Conservation (phyloP, 495 filamentous ascomycete genomes). For the Polyplosphaeria fusca region DNA sequence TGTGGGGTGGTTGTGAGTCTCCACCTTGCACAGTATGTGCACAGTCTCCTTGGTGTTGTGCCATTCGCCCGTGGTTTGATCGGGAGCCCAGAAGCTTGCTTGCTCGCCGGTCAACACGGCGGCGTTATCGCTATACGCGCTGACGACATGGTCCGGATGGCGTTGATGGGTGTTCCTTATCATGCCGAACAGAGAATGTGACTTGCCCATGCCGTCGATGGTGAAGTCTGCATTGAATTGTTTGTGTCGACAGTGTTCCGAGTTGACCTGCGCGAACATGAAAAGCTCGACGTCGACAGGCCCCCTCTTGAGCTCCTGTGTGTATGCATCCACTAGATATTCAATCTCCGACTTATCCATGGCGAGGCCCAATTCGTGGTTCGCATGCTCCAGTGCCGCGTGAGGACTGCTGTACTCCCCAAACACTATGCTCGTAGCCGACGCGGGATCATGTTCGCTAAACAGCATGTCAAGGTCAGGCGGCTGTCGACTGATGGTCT, state of each 20-base stretch:
- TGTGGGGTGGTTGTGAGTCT: constrained; percentile 97
- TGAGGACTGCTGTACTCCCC: constrained; percentile 60
- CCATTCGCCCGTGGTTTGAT: constrained; percentile 82
- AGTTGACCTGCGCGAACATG: constrained; percentile 98
- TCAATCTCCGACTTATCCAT: constrained; percentile 87
- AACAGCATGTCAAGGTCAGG: constrained; percentile 77
- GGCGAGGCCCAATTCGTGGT: constrained; percentile 75
- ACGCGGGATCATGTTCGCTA: constrained; percentile 64
- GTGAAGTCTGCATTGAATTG: constrained; percentile 97
- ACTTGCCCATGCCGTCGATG: constrained; percentile 83
- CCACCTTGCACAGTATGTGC: constrained; percentile 89
- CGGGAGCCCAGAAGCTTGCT: constrained; percentile 79
- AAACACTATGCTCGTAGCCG: constrained; percentile 70
- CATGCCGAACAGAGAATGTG: constrained; percentile 83
- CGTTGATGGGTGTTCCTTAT: constrained; percentile 87
- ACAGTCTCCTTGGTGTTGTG: constrained; percentile 79
- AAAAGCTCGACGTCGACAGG: constrained; percentile 93
- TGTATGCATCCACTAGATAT: constrained; percentile 85
- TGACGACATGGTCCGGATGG: constrained; percentile 75
- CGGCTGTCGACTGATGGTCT: constrained; percentile 61
- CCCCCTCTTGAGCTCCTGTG: constrained; percentile 62
- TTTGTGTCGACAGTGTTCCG: constrained; percentile 72
- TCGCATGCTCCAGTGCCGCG: constrained; percentile 74
- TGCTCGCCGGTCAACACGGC: constrained; percentile 79
- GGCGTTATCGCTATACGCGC: constrained; percentile 96